Conservation (phyloP, 2,329 filamentous ascomycete genomes). For the Emergomyces africanus region DNA sequence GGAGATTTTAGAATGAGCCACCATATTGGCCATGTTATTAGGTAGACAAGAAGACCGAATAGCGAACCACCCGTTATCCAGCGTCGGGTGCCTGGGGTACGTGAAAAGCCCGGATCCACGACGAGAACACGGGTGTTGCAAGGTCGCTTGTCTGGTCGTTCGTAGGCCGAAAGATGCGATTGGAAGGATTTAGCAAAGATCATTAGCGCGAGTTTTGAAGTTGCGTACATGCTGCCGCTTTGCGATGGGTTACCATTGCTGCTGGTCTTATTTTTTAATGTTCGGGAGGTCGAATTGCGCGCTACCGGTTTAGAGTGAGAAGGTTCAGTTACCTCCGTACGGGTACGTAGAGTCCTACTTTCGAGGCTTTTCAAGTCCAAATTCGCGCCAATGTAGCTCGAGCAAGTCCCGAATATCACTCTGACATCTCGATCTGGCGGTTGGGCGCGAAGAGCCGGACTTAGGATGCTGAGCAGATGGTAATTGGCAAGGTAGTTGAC, state of each 20-base stretch:
- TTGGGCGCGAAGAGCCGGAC: constrained; percentile 78
- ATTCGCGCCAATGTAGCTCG: constrained; percentile 70
- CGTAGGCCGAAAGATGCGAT: constrained; percentile 75
- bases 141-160: constrained; percentile 69
- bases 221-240: constrained; percentile 41
- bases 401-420: constrained; percentile 74
- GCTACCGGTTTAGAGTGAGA: neutral
- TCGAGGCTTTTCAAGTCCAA: constrained; percentile 35
- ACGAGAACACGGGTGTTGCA: constrained; percentile 74
- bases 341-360: constrained; percentile 16
- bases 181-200: constrained; percentile 84
- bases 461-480: constrained; percentile 82
- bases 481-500: constrained; percentile 95
- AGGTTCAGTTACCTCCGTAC: neutral
- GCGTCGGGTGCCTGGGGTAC: constrained; percentile 75
- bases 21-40: constrained; percentile 64
- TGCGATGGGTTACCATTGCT: constrained; percentile 1
- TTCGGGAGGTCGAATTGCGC: constrained; percentile 5
- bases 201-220: constrained; percentile 65
- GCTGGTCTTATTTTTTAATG: neutral
- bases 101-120: constrained; percentile 71
- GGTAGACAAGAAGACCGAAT: constrained; percentile 63
- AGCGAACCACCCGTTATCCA: constrained; percentile 80
- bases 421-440: constrained; percentile 89
- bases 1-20: constrained; percentile 85